Conservation (phyloP, 768 basidiomycete species). For the Russula sp. region DNA sequence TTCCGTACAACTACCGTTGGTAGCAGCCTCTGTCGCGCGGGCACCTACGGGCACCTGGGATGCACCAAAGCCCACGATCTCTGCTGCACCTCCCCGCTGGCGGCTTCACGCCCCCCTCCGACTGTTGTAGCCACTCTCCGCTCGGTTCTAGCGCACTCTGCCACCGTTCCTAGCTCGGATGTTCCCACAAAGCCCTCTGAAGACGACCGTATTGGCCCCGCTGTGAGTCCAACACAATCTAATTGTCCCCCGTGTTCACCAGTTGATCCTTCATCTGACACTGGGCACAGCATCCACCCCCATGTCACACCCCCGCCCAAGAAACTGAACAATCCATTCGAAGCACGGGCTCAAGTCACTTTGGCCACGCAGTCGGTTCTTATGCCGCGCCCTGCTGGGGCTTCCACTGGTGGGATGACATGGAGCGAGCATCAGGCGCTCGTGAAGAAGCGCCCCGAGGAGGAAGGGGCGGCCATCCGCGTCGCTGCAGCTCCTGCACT, state of each 20-base stretch:
- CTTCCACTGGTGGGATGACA: constrained; percentile 70
- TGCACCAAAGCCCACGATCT: constrained; percentile 38
- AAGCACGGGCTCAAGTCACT: constrained; percentile 30
- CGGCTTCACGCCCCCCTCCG: constrained; percentile 37
- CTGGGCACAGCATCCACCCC: constrained; percentile 82
- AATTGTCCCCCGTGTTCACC: not conserved
- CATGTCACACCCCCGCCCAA: constrained; percentile 68
- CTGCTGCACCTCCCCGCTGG: constrained; percentile 30
- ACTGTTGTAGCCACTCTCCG: constrained; percentile 27
- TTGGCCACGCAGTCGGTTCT: constrained; percentile 28
- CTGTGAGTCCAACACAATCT: constrained; percentile 29
- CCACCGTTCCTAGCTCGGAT: constrained; percentile 40
- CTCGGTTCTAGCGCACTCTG: constrained; percentile 31
- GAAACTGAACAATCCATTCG: constrained; percentile 82
- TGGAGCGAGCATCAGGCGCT: constrained; percentile 91
- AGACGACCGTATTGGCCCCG: constrained; percentile 78
- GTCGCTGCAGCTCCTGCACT: constrained; percentile 26
- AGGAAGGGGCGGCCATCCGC: constrained; percentile 64
- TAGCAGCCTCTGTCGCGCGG: constrained; percentile 32
- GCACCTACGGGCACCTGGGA: constrained; percentile 43
- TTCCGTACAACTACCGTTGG: constrained; percentile 23
- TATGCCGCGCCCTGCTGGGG: constrained; percentile 24
- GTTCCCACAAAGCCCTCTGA: constrained; percentile 61
- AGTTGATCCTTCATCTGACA: constrained; percentile 7
- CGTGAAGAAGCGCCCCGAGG: constrained; percentile 82